Evolutionary conservation across 164 flowering plant genomes (phyloP).

Genomic region (Piper longum): DNA sequence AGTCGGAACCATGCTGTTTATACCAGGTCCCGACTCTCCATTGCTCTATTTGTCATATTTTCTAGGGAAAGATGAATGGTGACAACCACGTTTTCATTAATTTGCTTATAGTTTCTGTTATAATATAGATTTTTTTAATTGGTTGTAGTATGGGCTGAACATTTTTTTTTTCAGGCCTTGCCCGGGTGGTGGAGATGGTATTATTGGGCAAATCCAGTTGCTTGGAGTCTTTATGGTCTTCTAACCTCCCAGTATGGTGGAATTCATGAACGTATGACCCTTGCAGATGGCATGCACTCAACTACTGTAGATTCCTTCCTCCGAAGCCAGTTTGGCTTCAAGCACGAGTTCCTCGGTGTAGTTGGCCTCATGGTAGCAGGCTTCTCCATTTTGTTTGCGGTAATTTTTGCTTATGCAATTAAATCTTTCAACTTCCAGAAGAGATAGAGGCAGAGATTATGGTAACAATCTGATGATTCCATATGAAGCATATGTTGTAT

Average conservation of each 20-base stretch:
- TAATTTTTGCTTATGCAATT: constrained; percentile 68
- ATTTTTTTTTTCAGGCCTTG: constrained; percentile 43
- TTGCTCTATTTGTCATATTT: not conserved
- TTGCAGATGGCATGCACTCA: constrained; percentile 39
- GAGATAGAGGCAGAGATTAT: constrained; percentile 25
- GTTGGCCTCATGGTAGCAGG: constrained; percentile 51
- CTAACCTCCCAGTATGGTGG: constrained; percentile 72
- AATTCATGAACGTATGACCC: constrained; percentile 27
- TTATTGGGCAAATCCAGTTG: constrained; percentile 82
- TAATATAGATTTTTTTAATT: not conserved
- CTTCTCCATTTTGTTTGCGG: constrained; percentile 53
- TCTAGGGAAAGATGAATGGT: too few species aligned
- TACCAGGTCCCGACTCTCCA: too few species aligned
- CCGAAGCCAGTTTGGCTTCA: constrained; percentile 44
- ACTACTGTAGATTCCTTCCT: constrained; percentile 28
- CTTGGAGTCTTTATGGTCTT: constrained; percentile 92
- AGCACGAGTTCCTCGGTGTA: constrained; percentile 55
- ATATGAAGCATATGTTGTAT: too few species aligned
- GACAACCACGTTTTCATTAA: not conserved
- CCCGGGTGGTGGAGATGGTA: constrained; percentile 99
- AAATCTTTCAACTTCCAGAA: constrained; percentile 82
- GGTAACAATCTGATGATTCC: not conserved
- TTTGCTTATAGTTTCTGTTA: not conserved
- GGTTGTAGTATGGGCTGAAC: constrained; percentile 1
- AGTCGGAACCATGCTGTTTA: too few species aligned